A percentile compares a stretch with the other conserved stretches of the same genome.
Conservation (phyloP, 2,329 filamentous ascomycete genomes). For the Emergomyces orientalis region DNA sequence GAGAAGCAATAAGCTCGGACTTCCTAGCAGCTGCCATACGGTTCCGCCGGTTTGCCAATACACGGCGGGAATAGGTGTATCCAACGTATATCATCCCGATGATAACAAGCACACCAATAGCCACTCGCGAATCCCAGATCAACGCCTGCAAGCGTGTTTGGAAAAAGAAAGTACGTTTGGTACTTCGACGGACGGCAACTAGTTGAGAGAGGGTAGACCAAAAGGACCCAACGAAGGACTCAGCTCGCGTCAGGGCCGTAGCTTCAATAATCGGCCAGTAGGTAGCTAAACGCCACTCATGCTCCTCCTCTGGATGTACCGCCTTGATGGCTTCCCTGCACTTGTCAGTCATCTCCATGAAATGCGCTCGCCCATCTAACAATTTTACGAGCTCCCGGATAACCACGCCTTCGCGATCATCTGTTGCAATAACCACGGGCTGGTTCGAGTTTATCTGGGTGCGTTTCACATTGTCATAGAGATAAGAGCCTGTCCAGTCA, state of each 20-base stretch:
- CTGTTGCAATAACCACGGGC: slow-evolving; percentile 8
- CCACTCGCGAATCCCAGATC: slow-evolving; percentile 5
- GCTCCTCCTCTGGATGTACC: slow-evolving; percentile 2
- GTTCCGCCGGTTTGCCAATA: neutral
- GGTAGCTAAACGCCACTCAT: slow-evolving; percentile 5
- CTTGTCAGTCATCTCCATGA: slow-evolving; percentile 7
- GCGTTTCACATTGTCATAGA: slow-evolving; percentile 7
- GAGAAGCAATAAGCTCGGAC: slow-evolving; percentile 6
- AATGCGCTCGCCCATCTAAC: slow-evolving; percentile 2
- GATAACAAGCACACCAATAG: neutral
- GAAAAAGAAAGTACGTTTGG: slow-evolving; percentile 6
- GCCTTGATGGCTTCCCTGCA: neutral
- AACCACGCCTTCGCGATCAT: slow-evolving; percentile 2
- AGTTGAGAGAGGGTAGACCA: slow-evolving; percentile 9
- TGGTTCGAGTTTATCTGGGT: neutral
- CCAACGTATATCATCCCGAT: neutral
- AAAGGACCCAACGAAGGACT: slow-evolving; percentile 7
- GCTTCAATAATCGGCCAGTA: slow-evolving; percentile 10
- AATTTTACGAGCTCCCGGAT: neutral
- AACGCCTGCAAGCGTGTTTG: slow-evolving; percentile 6
- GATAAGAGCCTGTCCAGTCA: slow-evolving; percentile 7
- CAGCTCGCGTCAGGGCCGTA: slow-evolving; percentile 1
- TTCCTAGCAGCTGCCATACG: slow-evolving; percentile 4
- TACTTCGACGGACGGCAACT: slow-evolving; percentile 3
- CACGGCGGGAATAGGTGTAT: neutral